Conservation (phyloP, 306 rosid species). For the Amphicarpaea edgeworthii region DNA sequence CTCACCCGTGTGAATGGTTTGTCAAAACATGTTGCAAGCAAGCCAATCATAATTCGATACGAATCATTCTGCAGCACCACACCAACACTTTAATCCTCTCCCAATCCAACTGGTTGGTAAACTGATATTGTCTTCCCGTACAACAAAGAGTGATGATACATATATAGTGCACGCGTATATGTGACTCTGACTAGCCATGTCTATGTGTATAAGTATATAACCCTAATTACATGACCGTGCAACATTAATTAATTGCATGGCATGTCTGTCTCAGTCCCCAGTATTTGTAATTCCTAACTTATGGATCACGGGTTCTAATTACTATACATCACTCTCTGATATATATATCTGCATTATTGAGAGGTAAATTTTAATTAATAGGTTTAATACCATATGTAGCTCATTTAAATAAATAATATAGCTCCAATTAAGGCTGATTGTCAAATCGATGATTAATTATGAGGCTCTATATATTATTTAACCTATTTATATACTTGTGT, state of each 20-base stretch:
- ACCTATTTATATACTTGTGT: background rate
- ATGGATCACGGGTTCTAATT: slow-evolving; percentile 47
- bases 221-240: background rate
- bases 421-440: background rate
- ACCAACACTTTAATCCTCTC: too few species aligned
- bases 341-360: slow-evolving; percentile 44
- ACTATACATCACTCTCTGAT: slow-evolving; percentile 13
- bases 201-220: background rate
- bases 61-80: slow-evolving; percentile 21
- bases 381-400: background rate
- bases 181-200: too few species aligned
- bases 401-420: background rate
- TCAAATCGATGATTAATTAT: slow-evolving; percentile 8
- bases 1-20: slow-evolving; percentile 4
- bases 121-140: background rate
- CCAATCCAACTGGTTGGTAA: background rate
- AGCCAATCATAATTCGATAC: slow-evolving; percentile 42
- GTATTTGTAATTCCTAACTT: slow-evolving; percentile 45
- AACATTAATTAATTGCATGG: background rate
- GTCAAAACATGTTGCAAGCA: slow-evolving; percentile 24
- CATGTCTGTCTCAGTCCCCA: slow-evolving; percentile 20
- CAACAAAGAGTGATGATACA: too few species aligned
- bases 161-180: background rate
- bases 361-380: background rate
- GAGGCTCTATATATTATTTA: background rate